Base-by-base conservation (phyloP, 148 eudicot genomes). In the Heliamphora exappendiculata region DNA sequence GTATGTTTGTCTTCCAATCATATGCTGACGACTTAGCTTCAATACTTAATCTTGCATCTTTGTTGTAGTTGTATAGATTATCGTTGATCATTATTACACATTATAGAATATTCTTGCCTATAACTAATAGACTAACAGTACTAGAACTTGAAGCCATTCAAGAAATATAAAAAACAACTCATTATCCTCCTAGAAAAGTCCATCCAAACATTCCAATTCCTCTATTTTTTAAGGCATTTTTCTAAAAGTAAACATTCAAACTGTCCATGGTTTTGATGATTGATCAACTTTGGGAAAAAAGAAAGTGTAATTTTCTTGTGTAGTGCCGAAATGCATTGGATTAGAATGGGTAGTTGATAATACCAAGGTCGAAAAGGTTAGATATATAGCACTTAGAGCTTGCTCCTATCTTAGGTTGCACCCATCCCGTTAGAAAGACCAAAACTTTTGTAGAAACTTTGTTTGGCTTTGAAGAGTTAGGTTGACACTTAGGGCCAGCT, bases 1-100 rank as follows among this genome's bases (percentile, higher is more conserved):
- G 92, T 91, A 87, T 62, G 89, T 71, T 76, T 47, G 50, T 71
- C 47, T 62, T 28, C 54, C 41, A 26, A 58, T 33, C 41, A 7
- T 57, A 11, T 41, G 57, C 29, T 41, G 20, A 16, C 54, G 54
- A 59, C 11, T 42, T 17, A 55, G 65, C 28, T 41, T 77, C 73
- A 20, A 58, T 39, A 53, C 55, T 54, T 13, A 39, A 74, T 39
- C 19, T 26, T 10, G n/a, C 49, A 7, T 47, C 22, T 16, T 47
- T 70, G 11, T 70, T 28, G 12, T 63, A 24, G 49, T 1, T 19
- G 0, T 20, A n/a, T 19, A 7, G 47, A 7, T 50, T 47, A 1
- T 49, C 7, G 2, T 3, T 70, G 3, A 28, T 65, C 69, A 9
- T 37, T 34, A 26, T 65, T 33, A 36, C 19, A 5, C 7, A 8